Conservation (phyloP, 306 rosid genomes). For the Fragaria iinumae region DNA sequence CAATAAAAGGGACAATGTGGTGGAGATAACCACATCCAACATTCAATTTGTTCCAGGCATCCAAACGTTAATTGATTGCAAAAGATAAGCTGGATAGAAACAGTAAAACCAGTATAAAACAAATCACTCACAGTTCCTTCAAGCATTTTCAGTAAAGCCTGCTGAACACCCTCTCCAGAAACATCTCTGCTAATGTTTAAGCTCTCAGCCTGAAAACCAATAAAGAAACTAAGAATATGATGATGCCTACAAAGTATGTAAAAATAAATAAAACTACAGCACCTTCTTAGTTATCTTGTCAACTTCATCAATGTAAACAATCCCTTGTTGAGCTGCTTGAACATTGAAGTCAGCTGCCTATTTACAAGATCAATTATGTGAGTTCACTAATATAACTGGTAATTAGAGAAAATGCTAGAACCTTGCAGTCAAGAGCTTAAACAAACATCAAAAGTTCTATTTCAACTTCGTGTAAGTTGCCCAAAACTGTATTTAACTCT, state of each 20-base stretch:
- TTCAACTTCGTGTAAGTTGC: background rate
- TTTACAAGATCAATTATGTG: slow-evolving; percentile 24
- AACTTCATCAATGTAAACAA: slow-evolving; percentile 95
- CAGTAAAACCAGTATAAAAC: slow-evolving; percentile 19
- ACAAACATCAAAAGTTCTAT: background rate
- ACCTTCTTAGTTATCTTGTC: slow-evolving; percentile 99
- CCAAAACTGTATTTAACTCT: too few species aligned
- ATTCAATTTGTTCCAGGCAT: background rate
- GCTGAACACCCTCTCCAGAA: slow-evolving; percentile 99
- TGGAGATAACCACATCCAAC: slow-evolving; percentile 1
- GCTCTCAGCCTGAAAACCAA: slow-evolving; percentile 78
- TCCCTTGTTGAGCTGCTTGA: slow-evolving; percentile 98
- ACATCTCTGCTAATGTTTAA: slow-evolving; percentile 92
- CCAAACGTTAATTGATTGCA: slow-evolving; percentile 5
- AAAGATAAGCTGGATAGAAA: background rate
- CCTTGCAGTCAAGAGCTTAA: background rate
- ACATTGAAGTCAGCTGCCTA: slow-evolving; percentile 98
- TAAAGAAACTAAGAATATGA: background rate
- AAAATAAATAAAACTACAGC: slow-evolving; percentile 13
- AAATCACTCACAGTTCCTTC: slow-evolving; percentile 91
- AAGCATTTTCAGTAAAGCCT: slow-evolving; percentile 93
- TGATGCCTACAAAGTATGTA: slow-evolving; percentile 13
- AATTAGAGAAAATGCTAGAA: background rate
- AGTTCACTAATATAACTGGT: slow-evolving; percentile 15
- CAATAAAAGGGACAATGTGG: slow-evolving; percentile 4